Conservation (phyloP, 805 yeast species). For the Metschnikowia dekortorum region DNA sequence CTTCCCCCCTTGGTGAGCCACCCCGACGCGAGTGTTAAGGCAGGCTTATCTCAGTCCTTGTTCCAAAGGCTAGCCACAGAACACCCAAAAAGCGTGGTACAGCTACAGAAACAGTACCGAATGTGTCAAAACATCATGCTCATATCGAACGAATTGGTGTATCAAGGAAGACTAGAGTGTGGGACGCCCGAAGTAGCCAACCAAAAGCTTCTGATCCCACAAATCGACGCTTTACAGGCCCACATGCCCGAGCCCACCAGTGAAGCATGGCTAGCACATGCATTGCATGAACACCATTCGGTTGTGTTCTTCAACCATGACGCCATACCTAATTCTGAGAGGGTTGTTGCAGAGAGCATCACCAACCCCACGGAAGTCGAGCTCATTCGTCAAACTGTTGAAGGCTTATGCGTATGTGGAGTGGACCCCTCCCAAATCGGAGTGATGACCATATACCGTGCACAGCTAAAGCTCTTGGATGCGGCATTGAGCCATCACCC, state of each 20-base stretch:
- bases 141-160: constrained; percentile 74
- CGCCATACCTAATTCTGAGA: constrained; percentile 53
- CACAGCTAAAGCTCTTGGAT: constrained; percentile 48
- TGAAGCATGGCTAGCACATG: constrained; percentile 51
- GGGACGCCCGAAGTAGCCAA: constrained; percentile 63
- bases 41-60: constrained; percentile 68
- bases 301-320: constrained; percentile 86
- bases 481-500: constrained; percentile 24
- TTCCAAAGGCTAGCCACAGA: constrained; percentile 69
- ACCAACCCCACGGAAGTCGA: constrained; percentile 72
- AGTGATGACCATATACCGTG: constrained; percentile 83
- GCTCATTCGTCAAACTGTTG: constrained; percentile 58
- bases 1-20: constrained; percentile 79
- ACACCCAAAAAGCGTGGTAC: constrained; percentile 73
- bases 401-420: constrained; percentile 55
- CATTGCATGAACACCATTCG: constrained; percentile 50
- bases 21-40: constrained; percentile 55
- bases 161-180: constrained; percentile 70
- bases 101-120: constrained; percentile 78
- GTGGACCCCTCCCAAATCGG: constrained; percentile 63
- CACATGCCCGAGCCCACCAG: constrained; percentile 3
- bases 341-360: constrained; percentile 56
- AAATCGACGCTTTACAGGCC: constrained; percentile 22
- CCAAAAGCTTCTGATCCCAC: constrained; percentile 50
- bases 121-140: constrained; percentile 90